Base-by-base conservation (phyloP, 495 filamentous ascomycete genomes). In the Penicillium fimorum region DNA sequence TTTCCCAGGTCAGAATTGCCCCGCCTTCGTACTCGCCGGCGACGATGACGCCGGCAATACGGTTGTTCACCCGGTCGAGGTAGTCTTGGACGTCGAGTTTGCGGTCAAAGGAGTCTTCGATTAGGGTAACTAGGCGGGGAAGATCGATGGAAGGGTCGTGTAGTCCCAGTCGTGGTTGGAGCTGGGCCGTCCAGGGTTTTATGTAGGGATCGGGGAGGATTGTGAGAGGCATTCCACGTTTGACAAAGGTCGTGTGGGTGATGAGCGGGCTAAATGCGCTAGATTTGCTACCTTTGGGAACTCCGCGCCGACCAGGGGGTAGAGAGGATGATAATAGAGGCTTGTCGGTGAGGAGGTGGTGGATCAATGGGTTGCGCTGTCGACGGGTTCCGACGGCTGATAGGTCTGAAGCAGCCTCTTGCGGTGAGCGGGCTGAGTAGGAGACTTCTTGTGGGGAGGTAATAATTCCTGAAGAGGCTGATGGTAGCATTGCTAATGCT, bases 21-120 rank as follows among this genome's bases (percentile, higher is more conserved):
- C 90, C 94, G 48, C 94, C 94, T 77, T 97, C 94, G 67, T 99
- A 99, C 58, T 96, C 89, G 4, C 94, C 94, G 0, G 94, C 95
- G 52, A 99, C 86, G 51, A 99, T 96, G 50, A 97, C 71, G 4
- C 92, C 95, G 5, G 94, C 94, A 0, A 96, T 79, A 13, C 86
- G 85, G 29, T 84, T 81, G 25, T 88, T 79, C 40, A 96, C 83
- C 32, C 94, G 86, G 17, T 77, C 68, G 0, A 97, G 77, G 63
- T 97, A 99, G 66, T 92, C 83, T 18, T 85, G 71, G 0, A 90
- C 82, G 66, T 99, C 88, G 8, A 99, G 84, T 64, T 86, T 87
- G 50, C 92, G 84, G 58, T 84, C 82, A 67, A 99, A 99, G 0
- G 91, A 96, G 69, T 97, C 92, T 64, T 99, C 89, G 54, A 99